Evolutionary conservation across 805 yeast genomes (phyloP).

Genomic region (Hyphopichia homilentoma): DNA sequence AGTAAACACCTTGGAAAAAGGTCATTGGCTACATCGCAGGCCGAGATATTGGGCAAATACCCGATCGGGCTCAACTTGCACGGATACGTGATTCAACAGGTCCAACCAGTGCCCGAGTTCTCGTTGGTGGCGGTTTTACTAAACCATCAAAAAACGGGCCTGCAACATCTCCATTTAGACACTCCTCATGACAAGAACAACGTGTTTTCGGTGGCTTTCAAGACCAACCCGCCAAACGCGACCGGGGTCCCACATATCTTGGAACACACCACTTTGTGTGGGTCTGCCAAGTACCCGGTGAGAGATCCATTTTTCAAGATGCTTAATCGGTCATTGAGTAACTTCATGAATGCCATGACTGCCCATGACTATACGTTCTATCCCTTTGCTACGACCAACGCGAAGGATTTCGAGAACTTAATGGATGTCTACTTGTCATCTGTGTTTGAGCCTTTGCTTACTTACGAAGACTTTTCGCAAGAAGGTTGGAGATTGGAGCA

Average conservation of each 20-base stretch:
- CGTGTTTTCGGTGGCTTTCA: conserved; percentile 85
- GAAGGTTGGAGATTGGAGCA: conserved; percentile 98
- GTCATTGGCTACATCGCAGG: background rate
- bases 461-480: conserved; percentile 80
- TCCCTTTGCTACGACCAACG: conserved; percentile 94
- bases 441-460: conserved; percentile 75
- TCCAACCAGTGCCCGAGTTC: conserved; percentile 73
- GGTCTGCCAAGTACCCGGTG: conserved; percentile 86
- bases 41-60: conserved; percentile 34
- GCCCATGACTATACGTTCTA: conserved; percentile 94
- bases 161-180: conserved; percentile 82
- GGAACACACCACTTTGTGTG: conserved; percentile 95
- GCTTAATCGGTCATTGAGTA: conserved; percentile 90
- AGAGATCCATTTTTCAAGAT: conserved; percentile 97
- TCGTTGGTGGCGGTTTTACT: conserved; percentile 75
- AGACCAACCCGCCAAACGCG: conserved; percentile 91
- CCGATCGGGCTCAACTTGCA: conserved; percentile 60
- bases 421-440: conserved; percentile 87
- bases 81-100: conserved; percentile 66
- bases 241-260: conserved; percentile 95
- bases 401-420: conserved; percentile 73
- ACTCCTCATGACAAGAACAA: conserved; percentile 75
- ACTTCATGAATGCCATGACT: conserved; percentile 99
- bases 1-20: too few species aligned
- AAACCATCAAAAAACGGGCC: conserved; percentile 63